Percentiles rank a stretch among this genome's conserved stretches.
Conservation (phyloP, 164 flowering plant species). For the Kingdonia uniflora region DNA sequence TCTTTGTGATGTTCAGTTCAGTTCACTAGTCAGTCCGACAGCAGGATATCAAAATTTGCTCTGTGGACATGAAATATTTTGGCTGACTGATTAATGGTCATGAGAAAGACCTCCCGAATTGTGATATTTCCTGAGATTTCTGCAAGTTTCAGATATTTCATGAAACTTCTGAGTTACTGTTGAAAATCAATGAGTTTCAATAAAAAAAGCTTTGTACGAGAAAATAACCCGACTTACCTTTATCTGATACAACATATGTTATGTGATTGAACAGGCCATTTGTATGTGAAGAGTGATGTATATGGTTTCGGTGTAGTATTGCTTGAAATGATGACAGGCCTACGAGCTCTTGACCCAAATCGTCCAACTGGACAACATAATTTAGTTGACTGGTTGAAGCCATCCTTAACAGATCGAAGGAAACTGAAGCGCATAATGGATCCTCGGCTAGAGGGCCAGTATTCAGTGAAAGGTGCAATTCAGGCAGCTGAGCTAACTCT, state of each 20-base stretch:
- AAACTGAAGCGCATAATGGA: slow-evolving; percentile 49
- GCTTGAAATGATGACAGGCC: slow-evolving; percentile 59
- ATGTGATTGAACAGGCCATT: slow-evolving; percentile 38
- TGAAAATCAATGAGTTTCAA: too few species aligned
- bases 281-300: slow-evolving; percentile 62
- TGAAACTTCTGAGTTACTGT: too few species aligned
- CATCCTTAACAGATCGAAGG: slow-evolving; percentile 29
- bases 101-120: too few species aligned
- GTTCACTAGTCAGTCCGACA: too few species aligned
- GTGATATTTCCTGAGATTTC: too few species aligned
- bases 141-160: too few species aligned
- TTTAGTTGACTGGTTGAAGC: slow-evolving; percentile 49
- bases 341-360: slow-evolving; percentile 33
- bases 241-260: too few species aligned
- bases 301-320: slow-evolving; percentile 65
- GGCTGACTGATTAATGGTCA: too few species aligned
- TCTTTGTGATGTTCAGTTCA: not conserved
- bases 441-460: slow-evolving; percentile 33
- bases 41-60: too few species aligned
- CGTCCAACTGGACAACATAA: slow-evolving; percentile 32
- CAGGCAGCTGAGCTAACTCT: slow-evolving; percentile 33
- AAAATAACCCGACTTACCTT: too few species aligned
- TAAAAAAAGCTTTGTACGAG: too few species aligned
- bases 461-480: slow-evolving; percentile 34
- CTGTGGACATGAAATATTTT: too few species aligned